Percentiles rank a stretch among this genome's conserved stretches.
Evolutionary conservation across 345 rosid genomes (phyloP).

Genomic region (Aquilaria malaccensis): DNA sequence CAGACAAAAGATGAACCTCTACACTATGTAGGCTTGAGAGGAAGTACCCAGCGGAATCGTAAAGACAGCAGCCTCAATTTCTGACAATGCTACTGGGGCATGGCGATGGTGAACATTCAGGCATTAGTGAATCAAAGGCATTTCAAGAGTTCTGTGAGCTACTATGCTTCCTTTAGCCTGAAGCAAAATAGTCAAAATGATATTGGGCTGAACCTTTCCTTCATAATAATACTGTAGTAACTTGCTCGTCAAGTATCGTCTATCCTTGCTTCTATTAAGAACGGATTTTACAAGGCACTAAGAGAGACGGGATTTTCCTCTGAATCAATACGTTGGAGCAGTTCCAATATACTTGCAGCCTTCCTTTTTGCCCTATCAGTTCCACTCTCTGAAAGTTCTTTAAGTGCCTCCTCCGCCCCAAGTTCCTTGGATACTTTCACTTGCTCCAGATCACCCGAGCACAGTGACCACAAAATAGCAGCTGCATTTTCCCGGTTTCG

Average conservation of each 20-base stretch:
- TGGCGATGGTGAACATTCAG: too few relatives aligned
- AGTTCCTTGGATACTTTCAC: conserved; percentile 54
- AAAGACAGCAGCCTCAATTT: too few relatives aligned
- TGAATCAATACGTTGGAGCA: conserved; percentile 45
- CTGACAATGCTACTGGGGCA: too few relatives aligned
- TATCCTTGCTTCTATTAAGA: neutral
- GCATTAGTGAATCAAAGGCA: too few relatives aligned
- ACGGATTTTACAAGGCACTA: conserved; percentile 12
- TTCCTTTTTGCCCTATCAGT: conserved; percentile 98
- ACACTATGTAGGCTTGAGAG: too few relatives aligned
- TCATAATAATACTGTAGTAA: neutral
- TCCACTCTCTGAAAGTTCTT: conserved; percentile 75
- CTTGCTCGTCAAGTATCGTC: neutral
- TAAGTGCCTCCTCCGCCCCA: conserved; percentile 69
- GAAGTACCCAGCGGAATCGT: too few relatives aligned
- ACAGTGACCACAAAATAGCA: conserved; percentile 79
- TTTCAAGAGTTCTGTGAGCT: too few relatives aligned
- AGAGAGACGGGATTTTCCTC: conserved; percentile 14
- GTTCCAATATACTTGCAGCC: conserved; percentile 73
- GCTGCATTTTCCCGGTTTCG: conserved; percentile 91
- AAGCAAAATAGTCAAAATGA: too few relatives aligned
- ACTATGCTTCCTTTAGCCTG: too few relatives aligned
- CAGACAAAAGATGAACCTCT: too few relatives aligned
- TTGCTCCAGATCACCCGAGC: conserved; percentile 58
- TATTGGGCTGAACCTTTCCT: too few relatives aligned